Conservation (phyloP, 805 yeast genomes). For the Lachancea cidri region DNA sequence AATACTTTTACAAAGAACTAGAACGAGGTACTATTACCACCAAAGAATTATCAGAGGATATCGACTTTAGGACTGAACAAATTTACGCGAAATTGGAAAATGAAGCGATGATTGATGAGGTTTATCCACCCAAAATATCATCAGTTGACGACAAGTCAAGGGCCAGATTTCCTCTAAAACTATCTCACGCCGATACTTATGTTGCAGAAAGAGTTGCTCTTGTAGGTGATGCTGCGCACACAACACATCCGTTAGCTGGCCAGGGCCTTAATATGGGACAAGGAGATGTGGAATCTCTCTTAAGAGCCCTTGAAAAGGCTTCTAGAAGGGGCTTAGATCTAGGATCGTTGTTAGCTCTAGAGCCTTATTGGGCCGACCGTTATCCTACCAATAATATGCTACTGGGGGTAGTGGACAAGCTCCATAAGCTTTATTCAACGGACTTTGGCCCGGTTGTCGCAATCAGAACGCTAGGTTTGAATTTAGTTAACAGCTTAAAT, state of each 20-base stretch:
- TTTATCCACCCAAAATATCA: conserved; percentile 61
- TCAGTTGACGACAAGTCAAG: conserved; percentile 58
- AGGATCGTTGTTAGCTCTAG: conserved; percentile 74
- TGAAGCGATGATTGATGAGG: conserved; percentile 47
- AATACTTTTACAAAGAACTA: conserved; percentile 51
- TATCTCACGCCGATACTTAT: conserved; percentile 89
- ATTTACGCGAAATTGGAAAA: conserved; percentile 26
- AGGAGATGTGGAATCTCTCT: conserved; percentile 74
- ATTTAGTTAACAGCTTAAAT: conserved; percentile 55
- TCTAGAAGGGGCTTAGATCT: conserved; percentile 78
- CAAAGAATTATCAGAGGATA: conserved; percentile 55
- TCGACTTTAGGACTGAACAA: conserved; percentile 58
- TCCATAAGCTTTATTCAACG: conserved; percentile 80
- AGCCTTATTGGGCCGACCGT: conserved; percentile 80
- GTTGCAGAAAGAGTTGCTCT: conserved; percentile 79
- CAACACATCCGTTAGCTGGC: conserved; percentile 96
- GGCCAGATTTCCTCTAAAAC: conserved; percentile 82
- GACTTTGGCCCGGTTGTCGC: conserved; percentile 70
- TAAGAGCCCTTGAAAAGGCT: conserved; percentile 65
- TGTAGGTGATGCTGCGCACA: conserved; percentile 98
- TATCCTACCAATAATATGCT: conserved; percentile 75
- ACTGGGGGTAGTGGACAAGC: conserved; percentile 84
- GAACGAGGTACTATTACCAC: conserved; percentile 32
- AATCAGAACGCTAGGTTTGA: conserved; percentile 71
- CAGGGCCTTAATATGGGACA: conserved; percentile 99